Conservation (phyloP, 352 stramenopile genomes). For the Globisporangium paroecandrum region DNA sequence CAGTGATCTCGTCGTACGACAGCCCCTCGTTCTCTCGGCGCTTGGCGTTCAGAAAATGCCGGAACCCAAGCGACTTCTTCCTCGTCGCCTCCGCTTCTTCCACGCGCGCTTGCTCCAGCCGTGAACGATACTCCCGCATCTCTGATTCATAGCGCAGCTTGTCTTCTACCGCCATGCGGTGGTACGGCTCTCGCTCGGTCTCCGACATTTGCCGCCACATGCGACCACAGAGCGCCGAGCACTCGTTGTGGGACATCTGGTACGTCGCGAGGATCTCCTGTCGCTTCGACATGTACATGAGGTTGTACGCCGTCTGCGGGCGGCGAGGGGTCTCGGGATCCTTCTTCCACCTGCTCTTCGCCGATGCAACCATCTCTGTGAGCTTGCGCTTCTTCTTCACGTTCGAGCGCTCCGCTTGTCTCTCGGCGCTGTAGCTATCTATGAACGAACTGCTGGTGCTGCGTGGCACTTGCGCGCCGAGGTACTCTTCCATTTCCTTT, state of each 20-base stretch:
- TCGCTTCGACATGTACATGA: conserved; percentile 62
- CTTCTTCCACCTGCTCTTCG: conserved; percentile 18
- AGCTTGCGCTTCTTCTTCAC: conserved; percentile 18
- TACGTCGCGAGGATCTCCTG: conserved; percentile 46
- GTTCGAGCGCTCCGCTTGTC: conserved; percentile 5
- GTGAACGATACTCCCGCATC: conserved; percentile 25
- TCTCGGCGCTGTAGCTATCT: conserved; percentile 7
- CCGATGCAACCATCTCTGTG: not conserved
- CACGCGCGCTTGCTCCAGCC: conserved; percentile 10
- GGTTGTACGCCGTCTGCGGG: conserved; percentile 53
- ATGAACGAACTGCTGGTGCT: conserved; percentile 2
- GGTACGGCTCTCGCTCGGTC: conserved; percentile 43
- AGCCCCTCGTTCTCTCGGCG: conserved; percentile 25
- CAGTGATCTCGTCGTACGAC: conserved; percentile 25
- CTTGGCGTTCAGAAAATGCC: conserved; percentile 33
- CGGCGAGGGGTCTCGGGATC: conserved; percentile 26
- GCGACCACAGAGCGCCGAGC: conserved; percentile 47
- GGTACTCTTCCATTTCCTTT: conserved; percentile 42
- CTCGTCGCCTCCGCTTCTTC: conserved; percentile 15
- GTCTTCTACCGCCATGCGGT: conserved; percentile 48
- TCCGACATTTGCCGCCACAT: conserved; percentile 63
- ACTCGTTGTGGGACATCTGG: conserved; percentile 69
- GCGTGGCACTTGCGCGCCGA: conserved; percentile 6
- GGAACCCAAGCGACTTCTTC: conserved; percentile 29
- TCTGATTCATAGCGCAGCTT: conserved; percentile 48